Evolutionary conservation across 148 eudicot species (phyloP).

Genomic region (Rhododendron vialii): DNA sequence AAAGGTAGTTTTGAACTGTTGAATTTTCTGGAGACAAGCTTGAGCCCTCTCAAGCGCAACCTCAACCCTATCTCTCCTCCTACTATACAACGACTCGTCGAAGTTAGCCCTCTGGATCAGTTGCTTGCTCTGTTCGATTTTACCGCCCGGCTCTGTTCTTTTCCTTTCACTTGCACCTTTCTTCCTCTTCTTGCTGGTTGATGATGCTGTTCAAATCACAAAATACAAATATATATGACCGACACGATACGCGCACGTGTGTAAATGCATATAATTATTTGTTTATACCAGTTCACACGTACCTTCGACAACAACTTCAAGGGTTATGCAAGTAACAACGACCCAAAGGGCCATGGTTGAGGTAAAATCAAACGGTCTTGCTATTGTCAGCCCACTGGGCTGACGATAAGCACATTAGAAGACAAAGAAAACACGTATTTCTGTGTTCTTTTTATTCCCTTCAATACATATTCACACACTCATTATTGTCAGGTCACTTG

Average conservation of each 20-base stretch:
- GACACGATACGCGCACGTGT: not conserved
- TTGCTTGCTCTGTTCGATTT: not conserved
- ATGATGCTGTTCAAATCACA: conserved; percentile 24
- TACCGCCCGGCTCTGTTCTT: not conserved
- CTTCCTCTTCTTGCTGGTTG: conserved; percentile 40
- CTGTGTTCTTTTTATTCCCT: no score
- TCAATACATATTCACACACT: no score
- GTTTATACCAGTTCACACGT: no score
- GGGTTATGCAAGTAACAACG: not conserved
- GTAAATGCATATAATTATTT: not conserved
- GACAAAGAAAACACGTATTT: no score
- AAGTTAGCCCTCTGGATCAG: not conserved
- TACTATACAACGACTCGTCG: not conserved
- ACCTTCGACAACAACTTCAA: not conserved
- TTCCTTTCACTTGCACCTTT: conserved; percentile 11
- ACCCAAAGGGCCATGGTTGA: not conserved
- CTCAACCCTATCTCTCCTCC: conserved; percentile 41
- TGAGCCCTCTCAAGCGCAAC: conserved; percentile 43
- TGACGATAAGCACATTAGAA: no score
- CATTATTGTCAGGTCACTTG: no score
- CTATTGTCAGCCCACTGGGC: no score
- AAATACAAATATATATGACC: not conserved
- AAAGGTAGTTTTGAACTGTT: conserved; percentile 31
- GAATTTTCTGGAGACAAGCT: conserved; percentile 51
- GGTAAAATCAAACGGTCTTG: no score